Conservation (phyloP, 2,329 filamentous ascomycete genomes). For the Paramyrothecium sp. region DNA sequence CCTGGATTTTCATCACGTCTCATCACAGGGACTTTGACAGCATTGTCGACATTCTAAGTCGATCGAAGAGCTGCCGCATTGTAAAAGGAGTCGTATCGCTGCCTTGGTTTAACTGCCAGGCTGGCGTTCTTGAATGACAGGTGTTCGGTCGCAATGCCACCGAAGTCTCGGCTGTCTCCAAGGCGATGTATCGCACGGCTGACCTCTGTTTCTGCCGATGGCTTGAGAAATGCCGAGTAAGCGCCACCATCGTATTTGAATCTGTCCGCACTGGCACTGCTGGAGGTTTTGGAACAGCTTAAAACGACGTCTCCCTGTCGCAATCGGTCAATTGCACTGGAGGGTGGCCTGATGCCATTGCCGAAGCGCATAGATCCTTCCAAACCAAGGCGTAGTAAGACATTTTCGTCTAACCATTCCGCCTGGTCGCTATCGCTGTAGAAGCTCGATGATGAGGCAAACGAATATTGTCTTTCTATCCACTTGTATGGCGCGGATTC, state of each 20-base stretch:
- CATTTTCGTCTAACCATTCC: slow-evolving; percentile 5
- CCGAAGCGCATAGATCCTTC: not conserved
- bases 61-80: slow-evolving; percentile 33
- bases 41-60: slow-evolving; percentile 39
- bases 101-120: not conserved
- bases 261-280: slow-evolving; percentile 36
- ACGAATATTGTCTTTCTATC: slow-evolving; percentile 15
- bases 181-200: slow-evolving; percentile 34
- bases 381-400: not conserved
- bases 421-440: slow-evolving; percentile 18
- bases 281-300: slow-evolving; percentile 27
- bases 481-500: slow-evolving; percentile 8
- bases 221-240: slow-evolving; percentile 35
- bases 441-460: slow-evolving; percentile 23
- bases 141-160: not conserved
- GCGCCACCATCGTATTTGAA: slow-evolving; percentile 43
- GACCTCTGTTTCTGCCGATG: slow-evolving; percentile 40
- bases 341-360: not conserved
- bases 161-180: slow-evolving; percentile 16
- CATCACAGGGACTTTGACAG: slow-evolving; percentile 32
- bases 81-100: slow-evolving; percentile 28
- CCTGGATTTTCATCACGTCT: slow-evolving; percentile 8
- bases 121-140: not conserved
- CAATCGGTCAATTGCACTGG: not conserved
- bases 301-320: slow-evolving; percentile 8